A percentile compares a stretch with the other conserved stretches of the same genome.
Evolutionary conservation across 768 basidiomycete genomes (phyloP).

Genomic region (Mycena alexandri): DNA sequence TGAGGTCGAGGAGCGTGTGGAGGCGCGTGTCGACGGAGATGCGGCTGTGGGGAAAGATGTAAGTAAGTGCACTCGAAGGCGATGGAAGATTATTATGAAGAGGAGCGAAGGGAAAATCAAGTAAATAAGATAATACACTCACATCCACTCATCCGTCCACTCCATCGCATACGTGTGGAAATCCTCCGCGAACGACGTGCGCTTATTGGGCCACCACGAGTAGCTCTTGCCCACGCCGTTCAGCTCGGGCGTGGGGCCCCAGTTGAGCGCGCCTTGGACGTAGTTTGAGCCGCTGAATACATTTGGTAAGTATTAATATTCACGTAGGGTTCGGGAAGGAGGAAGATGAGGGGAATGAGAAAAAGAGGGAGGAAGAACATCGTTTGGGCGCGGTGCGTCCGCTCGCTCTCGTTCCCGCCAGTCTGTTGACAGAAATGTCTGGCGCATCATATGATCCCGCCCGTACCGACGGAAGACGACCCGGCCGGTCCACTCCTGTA

Average conservation of each 20-base stretch:
- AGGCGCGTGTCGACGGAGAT: slow-evolving; percentile 88
- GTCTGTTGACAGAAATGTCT: no score
- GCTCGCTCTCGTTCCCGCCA: no score
- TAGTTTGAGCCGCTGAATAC: slow-evolving; percentile 67
- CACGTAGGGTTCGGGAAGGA: neutral
- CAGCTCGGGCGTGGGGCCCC: slow-evolving; percentile 74
- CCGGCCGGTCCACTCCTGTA: no score
- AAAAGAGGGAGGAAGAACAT: no score
- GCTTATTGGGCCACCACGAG: slow-evolving; percentile 81
- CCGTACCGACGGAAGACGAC: no score
- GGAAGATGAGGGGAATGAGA: no score
- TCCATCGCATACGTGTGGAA: slow-evolving; percentile 88
- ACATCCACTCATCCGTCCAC: slow-evolving; percentile 85
- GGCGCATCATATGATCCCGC: no score
- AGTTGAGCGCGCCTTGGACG: slow-evolving; percentile 77
- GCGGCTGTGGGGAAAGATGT: no score
- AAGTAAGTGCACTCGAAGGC: no score
- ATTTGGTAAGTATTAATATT: neutral
- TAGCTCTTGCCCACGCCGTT: slow-evolving; percentile 78
- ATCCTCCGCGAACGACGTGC: slow-evolving; percentile 70
- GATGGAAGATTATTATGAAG: no score
- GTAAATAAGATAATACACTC: slow-evolving; percentile 44
- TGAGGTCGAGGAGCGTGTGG: slow-evolving; percentile 77
- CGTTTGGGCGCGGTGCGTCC: no score
- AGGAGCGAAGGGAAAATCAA: slow-evolving; percentile 4